Base-by-base conservation (phyloP, 73 alveolate species). In the Stentor roeselii region DNA sequence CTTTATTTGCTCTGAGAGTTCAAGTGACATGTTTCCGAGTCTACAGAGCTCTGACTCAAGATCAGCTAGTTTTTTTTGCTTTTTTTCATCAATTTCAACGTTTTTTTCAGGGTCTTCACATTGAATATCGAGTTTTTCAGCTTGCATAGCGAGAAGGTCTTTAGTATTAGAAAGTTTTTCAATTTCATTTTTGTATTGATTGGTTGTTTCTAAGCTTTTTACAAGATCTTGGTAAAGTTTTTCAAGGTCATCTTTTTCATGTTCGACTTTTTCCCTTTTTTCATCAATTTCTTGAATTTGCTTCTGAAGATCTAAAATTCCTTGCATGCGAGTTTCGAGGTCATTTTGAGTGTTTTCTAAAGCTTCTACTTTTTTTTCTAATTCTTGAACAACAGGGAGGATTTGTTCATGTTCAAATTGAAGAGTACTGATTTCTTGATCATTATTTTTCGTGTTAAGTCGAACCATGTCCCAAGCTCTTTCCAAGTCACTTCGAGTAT, bases 401-500 rank as follows among this genome's bases (percentile, higher is more conserved):
- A 21, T 67, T 1, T 67, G 27, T 0, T 67, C 80, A 67, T 27
- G 50, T 21, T 67, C 50, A 15, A 30, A 0, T 30, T 34, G 80
- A 67, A 67, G 27, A n/a, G 37, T 27, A 14, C 50, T 34, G 27
- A 67, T 21, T 32, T 67, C 80, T 34, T n/a, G 42, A 0, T 36
- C 41, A 30, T 67, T 32, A 34, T n/a, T 67, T 67, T 67, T 67
- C 1, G 37, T 67, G 34, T 67, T 67, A 15, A 67, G 21, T 34
- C 37, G 21, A 32, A 67, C 80, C n/a, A 67, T 21, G 11, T 67
- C 80, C 80, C 80, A 67, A 21, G 80, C n/a, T 2, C 80, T 67
- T 67, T 67, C 80, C 11, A 67, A 21, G 34, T 67, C 80, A 67
- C 34, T 67, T 67, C 34, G 21, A 14, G 21, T 27, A 67, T 67